Evolutionary conservation across 2,329 filamentous ascomycete species (phyloP), one percentile per base, ranked within the genome.

Genomic region (Magnaporthiopsis poae): DNA sequence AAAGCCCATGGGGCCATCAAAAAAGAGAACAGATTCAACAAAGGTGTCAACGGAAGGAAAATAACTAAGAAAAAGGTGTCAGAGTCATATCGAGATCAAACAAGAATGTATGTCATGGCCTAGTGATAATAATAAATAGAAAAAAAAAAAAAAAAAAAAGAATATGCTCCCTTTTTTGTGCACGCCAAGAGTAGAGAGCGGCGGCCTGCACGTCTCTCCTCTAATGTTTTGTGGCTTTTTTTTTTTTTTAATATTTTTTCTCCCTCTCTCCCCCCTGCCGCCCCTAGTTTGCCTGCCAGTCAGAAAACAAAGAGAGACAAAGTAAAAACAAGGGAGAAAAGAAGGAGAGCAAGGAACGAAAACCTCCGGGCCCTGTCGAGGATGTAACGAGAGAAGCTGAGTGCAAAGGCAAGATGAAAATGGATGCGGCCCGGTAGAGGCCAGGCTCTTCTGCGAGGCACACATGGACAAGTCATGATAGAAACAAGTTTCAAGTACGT

Each of bases 321-420:
- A n/a, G 52, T 27, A 52, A 46, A 62, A 62, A 25, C 7, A 60
- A 21, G 46, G 62, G 60, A 39, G 31, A 31, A 52, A 52, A 63
- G 33, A 60, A 65, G 61, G 35, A 61, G 39, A 31, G 60, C 36
- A 31, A 31, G 56, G 27, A 39, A 63, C 60, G 31, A 62, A 62
- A 29, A 64, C 33, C 46, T n/a, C 46, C 46, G 46, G 46, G 46
- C 18, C 18, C 46, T 56, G 39, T 56, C 46, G n/a, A 56, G 46
- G 9, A 61, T 27, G 15, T 31, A 31, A 61, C 31, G 21, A 52
- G 46, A 56, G 46, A 56, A 21, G 46, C n/a, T 56, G 46, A 21
- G 11, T 56, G 46, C 46, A 5, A 56, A 56, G 46, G 46, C 46
- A 56, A 56, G 46, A 56, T 56, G 46, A 46, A 46, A 15, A 46